These are phyloP conservation scores for Podosphaera fusca DNA, from an alignment of 2,329 filamentous ascomycete species.

Conservation along the genomic window DNA sequence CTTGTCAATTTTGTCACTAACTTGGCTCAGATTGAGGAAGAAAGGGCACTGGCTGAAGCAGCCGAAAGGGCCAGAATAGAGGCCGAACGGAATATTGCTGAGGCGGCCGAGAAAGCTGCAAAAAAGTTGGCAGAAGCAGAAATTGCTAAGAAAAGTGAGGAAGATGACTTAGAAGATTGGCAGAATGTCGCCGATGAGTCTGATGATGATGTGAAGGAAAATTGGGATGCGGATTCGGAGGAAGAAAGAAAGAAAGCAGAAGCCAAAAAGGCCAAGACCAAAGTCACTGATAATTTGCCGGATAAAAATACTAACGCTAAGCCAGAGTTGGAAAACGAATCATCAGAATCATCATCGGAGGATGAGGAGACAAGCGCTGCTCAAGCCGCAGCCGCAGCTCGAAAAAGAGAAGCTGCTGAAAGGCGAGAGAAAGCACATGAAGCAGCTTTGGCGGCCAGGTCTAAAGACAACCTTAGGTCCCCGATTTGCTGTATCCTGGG, in stretches of 20 bases:
- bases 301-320: slow-evolving; percentile 33
- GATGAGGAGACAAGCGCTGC: slow-evolving; percentile 58
- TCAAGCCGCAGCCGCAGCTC: slow-evolving; percentile 46
- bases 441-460: slow-evolving; percentile 72
- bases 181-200: slow-evolving; percentile 59
- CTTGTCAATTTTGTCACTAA: slow-evolving; percentile 4
- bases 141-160: slow-evolving; percentile 29
- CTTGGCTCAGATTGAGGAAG: slow-evolving; percentile 38
- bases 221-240: slow-evolving; percentile 71
- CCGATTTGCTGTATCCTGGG: slow-evolving; percentile 99
- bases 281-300: slow-evolving; percentile 7
- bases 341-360: slow-evolving; percentile 28
- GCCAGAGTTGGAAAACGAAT: slow-evolving; percentile 29
- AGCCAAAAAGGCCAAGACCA: slow-evolving; percentile 11
- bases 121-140: slow-evolving; percentile 33
- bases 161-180: slow-evolving; percentile 61
- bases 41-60: slow-evolving; percentile 54
- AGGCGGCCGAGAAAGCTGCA: slow-evolving; percentile 36
- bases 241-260: slow-evolving; percentile 31
- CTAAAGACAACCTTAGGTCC: slow-evolving; percentile 82
- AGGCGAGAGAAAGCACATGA: slow-evolving; percentile 76
- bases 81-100: slow-evolving; percentile 42
- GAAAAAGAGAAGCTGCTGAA: slow-evolving; percentile 74
- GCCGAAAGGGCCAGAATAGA: slow-evolving; percentile 46
- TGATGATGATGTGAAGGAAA: slow-evolving; percentile 66